Evolutionary conservation across 129 eudicot genomes (phyloP).

Genomic region (Tagetes erecta): DNA sequence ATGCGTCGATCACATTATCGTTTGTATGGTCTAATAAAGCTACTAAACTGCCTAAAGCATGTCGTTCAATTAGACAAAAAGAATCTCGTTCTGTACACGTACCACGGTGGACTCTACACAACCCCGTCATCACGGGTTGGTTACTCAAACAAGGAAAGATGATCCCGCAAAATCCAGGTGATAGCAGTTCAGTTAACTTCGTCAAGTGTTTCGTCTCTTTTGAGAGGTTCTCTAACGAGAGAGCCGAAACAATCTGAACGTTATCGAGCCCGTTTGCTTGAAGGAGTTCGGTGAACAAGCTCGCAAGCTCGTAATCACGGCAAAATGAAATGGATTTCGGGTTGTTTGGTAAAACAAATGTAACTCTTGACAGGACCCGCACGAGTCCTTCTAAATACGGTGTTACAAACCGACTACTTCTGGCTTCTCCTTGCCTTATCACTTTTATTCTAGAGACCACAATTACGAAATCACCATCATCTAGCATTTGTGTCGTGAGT

Average conservation of each 20-base stretch:
- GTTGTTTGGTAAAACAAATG: conserved; percentile 65
- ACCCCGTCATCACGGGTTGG: conserved; percentile 54
- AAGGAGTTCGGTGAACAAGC: conserved; percentile 67
- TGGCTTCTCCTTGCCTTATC: conserved; percentile 80
- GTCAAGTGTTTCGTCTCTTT: conserved; percentile 62
- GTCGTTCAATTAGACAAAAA: conserved; percentile 79
- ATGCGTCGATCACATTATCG: conserved; percentile 76
- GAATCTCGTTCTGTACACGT: conserved; percentile 62
- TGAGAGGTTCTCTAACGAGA: conserved; percentile 73
- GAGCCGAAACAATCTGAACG: conserved; percentile 80
- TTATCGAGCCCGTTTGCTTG: conserved; percentile 78
- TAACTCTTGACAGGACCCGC: conserved; percentile 70
- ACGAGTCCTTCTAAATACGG: conserved; percentile 91
- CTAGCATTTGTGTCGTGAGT: conserved; percentile 70
- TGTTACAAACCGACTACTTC: conserved; percentile 79
- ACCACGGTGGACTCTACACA: conserved; percentile 72
- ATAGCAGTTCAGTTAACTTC: conserved; percentile 49
- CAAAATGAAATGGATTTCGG: conserved; percentile 60
- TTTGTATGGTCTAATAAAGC: conserved; percentile 81
- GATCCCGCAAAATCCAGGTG: conserved; percentile 56
- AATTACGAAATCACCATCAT: conserved; percentile 56
- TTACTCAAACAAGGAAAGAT: conserved; percentile 70
- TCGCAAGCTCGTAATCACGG: conserved; percentile 55
- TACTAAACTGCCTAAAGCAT: conserved; percentile 65
- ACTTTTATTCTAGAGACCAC: conserved; percentile 52